These are phyloP conservation scores for Phytophthora litchii DNA, from an alignment of 352 stramenopile species.

Conservation along the genomic window DNA sequence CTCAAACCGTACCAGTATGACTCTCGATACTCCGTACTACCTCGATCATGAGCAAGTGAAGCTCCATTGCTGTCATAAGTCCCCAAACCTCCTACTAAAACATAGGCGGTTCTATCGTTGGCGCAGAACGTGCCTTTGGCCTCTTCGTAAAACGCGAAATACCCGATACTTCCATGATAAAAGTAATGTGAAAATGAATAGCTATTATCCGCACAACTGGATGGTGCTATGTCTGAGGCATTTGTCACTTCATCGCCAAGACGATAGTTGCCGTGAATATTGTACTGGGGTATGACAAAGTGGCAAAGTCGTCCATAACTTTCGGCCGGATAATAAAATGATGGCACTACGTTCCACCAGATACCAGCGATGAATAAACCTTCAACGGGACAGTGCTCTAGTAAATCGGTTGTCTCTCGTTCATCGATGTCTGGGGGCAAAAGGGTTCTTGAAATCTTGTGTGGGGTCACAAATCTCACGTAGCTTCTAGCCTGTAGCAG, in stretches of 20 bases:
- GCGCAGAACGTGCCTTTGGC: constrained; percentile 32
- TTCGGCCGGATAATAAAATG: constrained; percentile 13
- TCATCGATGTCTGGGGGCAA: constrained; percentile 1
- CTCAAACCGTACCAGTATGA: constrained; percentile 37
- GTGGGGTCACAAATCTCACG: constrained; percentile 29
- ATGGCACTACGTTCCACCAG: constrained; percentile 40
- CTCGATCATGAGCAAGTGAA: constrained; percentile 22
- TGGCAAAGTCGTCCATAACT: constrained; percentile 26
- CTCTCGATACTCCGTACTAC: constrained; percentile 21
- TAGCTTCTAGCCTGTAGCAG: constrained; percentile 46
- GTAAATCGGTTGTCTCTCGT: constrained; percentile 10
- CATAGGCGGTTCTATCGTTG: constrained; percentile 34
- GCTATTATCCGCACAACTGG: constrained; percentile 19
- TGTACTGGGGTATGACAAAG: constrained; percentile 39
- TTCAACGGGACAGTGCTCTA: constrained; percentile 26
- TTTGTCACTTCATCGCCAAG: constrained; percentile 22
- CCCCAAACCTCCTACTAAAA: constrained; percentile 28
- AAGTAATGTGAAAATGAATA: constrained; percentile 37
- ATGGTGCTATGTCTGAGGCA: constrained; percentile 16
- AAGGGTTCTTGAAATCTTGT: constrained; percentile 35
- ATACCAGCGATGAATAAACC: constrained; percentile 36
- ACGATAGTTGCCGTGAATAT: constrained; percentile 36
- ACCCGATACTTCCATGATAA: constrained; percentile 36
- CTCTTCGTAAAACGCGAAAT: constrained; percentile 39
- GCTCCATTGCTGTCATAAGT: constrained; percentile 37